phyloP scores from a whole-genome alignment of 805 yeast genomes.

The Hanseniaspora valbyensis region DNA sequence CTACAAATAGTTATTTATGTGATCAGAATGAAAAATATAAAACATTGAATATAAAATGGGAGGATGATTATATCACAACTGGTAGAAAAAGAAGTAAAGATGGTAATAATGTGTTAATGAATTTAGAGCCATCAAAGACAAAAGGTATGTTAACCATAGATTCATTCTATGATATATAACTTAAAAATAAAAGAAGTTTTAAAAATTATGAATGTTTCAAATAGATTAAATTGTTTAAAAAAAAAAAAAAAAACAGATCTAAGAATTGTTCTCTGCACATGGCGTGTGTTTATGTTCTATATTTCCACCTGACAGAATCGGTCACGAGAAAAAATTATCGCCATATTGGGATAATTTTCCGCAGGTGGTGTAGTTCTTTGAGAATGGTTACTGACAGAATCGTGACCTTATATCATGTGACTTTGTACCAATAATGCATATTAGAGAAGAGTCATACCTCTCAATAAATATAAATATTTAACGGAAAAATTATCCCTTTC shows the following conservation, averaged over 20 bases:
- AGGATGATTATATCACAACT: conserved; percentile 32
- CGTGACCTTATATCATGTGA: too few relatives aligned
- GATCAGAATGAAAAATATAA: conserved; percentile 30
- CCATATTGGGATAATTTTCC: too few relatives aligned
- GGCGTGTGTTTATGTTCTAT: too few relatives aligned
- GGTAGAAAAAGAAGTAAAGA: conserved; percentile 23
- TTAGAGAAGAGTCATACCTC: too few relatives aligned
- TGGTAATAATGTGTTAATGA: neutral
- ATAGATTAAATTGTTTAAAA: neutral
- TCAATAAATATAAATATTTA: too few relatives aligned
- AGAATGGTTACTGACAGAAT: too few relatives aligned
- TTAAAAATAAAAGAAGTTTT: neutral
- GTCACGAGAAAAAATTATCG: too few relatives aligned
- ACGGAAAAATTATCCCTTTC: too few relatives aligned
- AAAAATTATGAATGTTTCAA: too few relatives aligned
- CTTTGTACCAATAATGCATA: too few relatives aligned
- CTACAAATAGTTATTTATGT: conserved; percentile 62
- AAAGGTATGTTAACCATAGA: neutral
- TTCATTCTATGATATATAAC: conserved; percentile 4
- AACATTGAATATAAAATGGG: conserved; percentile 51
- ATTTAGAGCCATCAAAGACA: neutral
- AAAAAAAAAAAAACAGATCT: conserved; percentile 9
- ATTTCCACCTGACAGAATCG: neutral
- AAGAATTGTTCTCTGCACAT: neutral
- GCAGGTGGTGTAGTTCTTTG: too few relatives aligned